Conservation (phyloP, 2,329 filamentous ascomycete genomes). For the Monosporascus ibericus region DNA sequence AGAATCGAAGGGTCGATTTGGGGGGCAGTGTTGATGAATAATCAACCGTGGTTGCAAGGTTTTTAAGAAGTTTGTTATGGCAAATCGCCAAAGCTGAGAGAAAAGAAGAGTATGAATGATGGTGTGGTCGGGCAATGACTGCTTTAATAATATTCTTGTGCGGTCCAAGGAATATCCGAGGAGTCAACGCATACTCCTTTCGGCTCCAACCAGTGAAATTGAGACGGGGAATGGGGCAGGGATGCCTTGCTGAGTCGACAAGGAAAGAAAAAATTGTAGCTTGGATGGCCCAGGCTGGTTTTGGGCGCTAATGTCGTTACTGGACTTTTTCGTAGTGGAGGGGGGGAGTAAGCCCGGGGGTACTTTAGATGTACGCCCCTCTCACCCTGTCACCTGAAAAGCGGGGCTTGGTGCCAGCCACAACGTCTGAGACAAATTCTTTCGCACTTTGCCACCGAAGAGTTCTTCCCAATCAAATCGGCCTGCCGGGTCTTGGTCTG, state of each 20-base stretch:
- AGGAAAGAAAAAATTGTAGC: neutral
- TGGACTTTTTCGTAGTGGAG: slow-evolving; percentile 2
- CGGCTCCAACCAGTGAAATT: neutral
- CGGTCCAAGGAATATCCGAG: neutral
- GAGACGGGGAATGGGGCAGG: slow-evolving; percentile 5
- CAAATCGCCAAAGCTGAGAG: slow-evolving; percentile 22
- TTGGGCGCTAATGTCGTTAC: neutral
- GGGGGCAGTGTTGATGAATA: slow-evolving; percentile 1
- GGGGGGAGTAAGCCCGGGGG: slow-evolving; percentile 3
- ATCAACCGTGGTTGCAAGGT: slow-evolving; percentile 3
- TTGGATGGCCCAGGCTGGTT: neutral
- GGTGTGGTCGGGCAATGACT: slow-evolving; percentile 20
- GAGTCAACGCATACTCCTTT: slow-evolving; percentile 1
- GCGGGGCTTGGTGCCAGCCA: slow-evolving; percentile 11
- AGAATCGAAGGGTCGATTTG: slow-evolving; percentile 19
- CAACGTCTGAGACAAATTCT: slow-evolving; percentile 20
- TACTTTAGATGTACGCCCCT: slow-evolving; percentile 7
- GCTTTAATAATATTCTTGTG: slow-evolving; percentile 18
- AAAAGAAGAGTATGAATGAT: slow-evolving; percentile 6
- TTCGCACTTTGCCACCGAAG: slow-evolving; percentile 20
- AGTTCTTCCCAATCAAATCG: neutral
- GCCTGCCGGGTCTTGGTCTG: neutral
- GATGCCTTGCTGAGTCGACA: neutral
- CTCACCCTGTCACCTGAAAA: neutral
- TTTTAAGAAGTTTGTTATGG: slow-evolving; percentile 21